phyloP scores from a whole-genome alignment of 768 basidiomycete species.

The Tephrocybe rancida region DNA sequence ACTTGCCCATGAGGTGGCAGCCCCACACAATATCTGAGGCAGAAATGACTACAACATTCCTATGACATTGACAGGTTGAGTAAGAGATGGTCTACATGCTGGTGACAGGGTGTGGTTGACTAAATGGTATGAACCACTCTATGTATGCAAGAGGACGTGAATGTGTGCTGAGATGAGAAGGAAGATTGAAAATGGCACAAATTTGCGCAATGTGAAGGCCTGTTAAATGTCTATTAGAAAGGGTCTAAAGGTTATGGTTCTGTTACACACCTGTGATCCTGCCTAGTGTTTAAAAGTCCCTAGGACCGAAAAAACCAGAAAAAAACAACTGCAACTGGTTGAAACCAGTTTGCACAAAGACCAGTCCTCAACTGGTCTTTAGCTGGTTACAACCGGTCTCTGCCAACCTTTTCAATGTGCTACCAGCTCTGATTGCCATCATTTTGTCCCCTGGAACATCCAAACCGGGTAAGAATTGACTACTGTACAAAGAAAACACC shows the following conservation, averaged over 20 bases:
- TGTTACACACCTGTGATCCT: not conserved
- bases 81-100: constrained; percentile 22
- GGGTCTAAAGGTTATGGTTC: not conserved
- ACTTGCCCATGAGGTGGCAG: constrained; percentile 25
- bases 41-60: constrained; percentile 19
- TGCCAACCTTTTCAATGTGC: too few relatives aligned
- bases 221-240: constrained; percentile 9
- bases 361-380: too few relatives aligned
- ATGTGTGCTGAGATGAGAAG: not conserved
- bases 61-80: constrained; percentile 18
- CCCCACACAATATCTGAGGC: constrained; percentile 4
- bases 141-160: constrained; percentile 6
- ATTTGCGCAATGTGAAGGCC: constrained; percentile 7
- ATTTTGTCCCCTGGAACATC: too few relatives aligned
- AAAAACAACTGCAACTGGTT: too few relatives aligned
- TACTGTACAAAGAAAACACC: too few relatives aligned
- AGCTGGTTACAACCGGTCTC: too few relatives aligned
- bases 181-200: constrained; percentile 3
- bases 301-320: too few relatives aligned
- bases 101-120: not conserved
- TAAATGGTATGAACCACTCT: constrained; percentile 1
- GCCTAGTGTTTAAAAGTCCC: not conserved
- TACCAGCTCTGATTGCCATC: too few relatives aligned
- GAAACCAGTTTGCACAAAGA: too few relatives aligned
- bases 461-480: too few relatives aligned